A percentile compares a stretch with the other conserved stretches of the same genome.
These are phyloP conservation scores for Mortierella sp. DNA, from an alignment of 371 early-diverging fungal species.

Conservation along the genomic window DNA sequence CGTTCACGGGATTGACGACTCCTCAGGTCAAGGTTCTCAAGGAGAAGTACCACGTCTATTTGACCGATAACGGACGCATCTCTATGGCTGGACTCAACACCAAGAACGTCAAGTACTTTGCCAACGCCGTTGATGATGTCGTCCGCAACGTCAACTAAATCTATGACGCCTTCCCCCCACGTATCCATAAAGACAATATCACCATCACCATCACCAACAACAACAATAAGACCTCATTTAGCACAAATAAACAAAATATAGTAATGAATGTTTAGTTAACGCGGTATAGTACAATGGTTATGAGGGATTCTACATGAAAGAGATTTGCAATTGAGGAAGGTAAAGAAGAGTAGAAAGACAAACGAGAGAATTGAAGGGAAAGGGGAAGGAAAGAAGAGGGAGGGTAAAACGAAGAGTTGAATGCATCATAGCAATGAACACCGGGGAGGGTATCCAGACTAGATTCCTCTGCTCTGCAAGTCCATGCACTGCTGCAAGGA, in stretches of 20 bases:
- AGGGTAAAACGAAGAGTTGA: not conserved
- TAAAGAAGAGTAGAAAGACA: too few species aligned
- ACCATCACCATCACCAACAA: not conserved
- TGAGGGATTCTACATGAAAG: too few species aligned
- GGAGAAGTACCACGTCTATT: conserved; percentile 90
- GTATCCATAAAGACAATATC: not conserved
- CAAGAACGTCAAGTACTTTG: conserved; percentile 89
- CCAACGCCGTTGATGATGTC: conserved; percentile 81
- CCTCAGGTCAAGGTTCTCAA: conserved; percentile 82
- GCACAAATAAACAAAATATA: not conserved
- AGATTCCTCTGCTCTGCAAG: too few species aligned
- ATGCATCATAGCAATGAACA: too few species aligned
- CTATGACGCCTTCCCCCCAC: not conserved
- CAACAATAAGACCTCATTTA: too few species aligned
- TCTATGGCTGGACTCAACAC: conserved; percentile 95
- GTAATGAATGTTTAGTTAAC: too few species aligned
- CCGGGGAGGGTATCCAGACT: too few species aligned
- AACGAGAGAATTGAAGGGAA: too few species aligned
- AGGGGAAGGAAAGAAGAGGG: not conserved
- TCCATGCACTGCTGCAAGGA: too few species aligned
- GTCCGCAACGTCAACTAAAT: conserved; percentile 65
- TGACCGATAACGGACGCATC: conserved; percentile 95
- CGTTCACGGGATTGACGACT: conserved; percentile 84
- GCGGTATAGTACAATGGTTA: too few species aligned
- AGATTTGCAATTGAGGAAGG: too few species aligned